These are phyloP conservation scores for Phellinidium pouzarii DNA, from an alignment of 1,284 basidiomycete genomes.

Conservation along the genomic window DNA sequence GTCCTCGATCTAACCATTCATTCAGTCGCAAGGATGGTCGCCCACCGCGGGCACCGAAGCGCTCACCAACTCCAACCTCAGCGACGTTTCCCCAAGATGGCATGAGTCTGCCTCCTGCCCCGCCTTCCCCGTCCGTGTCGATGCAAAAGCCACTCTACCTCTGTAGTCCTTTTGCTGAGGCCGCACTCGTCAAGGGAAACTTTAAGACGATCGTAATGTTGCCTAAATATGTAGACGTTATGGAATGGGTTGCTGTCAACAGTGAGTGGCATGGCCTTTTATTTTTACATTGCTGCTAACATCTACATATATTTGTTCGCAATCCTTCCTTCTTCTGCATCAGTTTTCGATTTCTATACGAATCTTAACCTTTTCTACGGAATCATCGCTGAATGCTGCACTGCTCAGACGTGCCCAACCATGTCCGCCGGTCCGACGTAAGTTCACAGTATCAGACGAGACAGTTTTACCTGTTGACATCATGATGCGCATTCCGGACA, in stretches of 20 bases:
- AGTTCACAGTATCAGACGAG: conserved; percentile 28
- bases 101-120: conserved; percentile 36
- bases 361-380: conserved; percentile 98
- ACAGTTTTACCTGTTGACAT: conserved; percentile 5
- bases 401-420: conserved; percentile 79
- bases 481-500: conserved; percentile 31
- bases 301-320: background rate
- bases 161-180: conserved; percentile 94
- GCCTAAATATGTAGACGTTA: conserved; percentile 94
- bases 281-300: conserved; percentile 1
- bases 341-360: conserved; percentile 93
- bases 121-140: conserved; percentile 34
- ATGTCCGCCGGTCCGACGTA: conserved; percentile 92
- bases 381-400: conserved; percentile 92
- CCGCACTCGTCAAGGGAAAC: conserved; percentile 94
- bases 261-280: conserved; percentile 48
- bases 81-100: conserved; percentile 46
- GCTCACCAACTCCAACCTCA: conserved; percentile 66
- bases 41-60: conserved; percentile 54
- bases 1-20: background rate
- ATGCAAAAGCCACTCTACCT: conserved; percentile 72
- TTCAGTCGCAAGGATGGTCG: conserved; percentile 64
- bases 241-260: conserved; percentile 99
- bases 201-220: conserved; percentile 98
- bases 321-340: background rate